phyloP scores from a whole-genome alignment of 352 stramenopile genomes.

The Phytopythium sindhum region DNA sequence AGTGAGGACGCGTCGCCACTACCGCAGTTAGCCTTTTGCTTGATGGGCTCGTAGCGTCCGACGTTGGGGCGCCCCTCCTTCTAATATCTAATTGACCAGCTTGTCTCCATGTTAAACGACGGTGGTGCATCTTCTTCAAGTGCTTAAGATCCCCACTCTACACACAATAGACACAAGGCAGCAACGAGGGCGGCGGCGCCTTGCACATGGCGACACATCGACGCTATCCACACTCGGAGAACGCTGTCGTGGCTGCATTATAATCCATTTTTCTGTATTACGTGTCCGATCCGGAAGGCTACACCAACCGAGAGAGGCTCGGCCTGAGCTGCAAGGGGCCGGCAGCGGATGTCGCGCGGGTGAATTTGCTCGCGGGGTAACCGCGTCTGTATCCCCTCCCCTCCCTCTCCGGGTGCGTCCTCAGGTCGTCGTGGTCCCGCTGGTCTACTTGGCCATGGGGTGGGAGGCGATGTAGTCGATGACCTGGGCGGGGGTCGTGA shows the following conservation, averaged over 20 bases:
- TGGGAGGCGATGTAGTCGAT: slow-evolving; percentile 98
- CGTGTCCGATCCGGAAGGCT: neutral
- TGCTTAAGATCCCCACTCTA: no score
- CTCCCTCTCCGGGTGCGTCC: neutral
- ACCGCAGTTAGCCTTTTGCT: slow-evolving; percentile 11
- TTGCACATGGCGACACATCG: no score
- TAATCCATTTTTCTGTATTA: slow-evolving; percentile 13
- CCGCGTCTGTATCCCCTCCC: no score
- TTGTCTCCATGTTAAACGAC: neutral
- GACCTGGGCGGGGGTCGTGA: slow-evolving; percentile 95
- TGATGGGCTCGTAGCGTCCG: no score
- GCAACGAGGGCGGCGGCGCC: no score
- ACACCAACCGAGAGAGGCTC: neutral
- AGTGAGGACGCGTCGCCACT: neutral
- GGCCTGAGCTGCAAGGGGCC: neutral
- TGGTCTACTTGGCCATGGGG: slow-evolving; percentile 98
- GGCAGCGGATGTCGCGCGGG: neutral
- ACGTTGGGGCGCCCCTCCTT: no score
- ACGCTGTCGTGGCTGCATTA: neutral
- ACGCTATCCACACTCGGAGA: neutral
- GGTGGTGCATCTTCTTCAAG: neutral
- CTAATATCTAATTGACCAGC: neutral
- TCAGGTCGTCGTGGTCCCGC: neutral
- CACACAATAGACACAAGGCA: no score
- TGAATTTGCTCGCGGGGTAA: neutral